These are phyloP conservation scores for Nothophaeocryptopus gaeumannii DNA, from an alignment of 2,329 filamentous ascomycete species.

Conservation along the genomic window DNA sequence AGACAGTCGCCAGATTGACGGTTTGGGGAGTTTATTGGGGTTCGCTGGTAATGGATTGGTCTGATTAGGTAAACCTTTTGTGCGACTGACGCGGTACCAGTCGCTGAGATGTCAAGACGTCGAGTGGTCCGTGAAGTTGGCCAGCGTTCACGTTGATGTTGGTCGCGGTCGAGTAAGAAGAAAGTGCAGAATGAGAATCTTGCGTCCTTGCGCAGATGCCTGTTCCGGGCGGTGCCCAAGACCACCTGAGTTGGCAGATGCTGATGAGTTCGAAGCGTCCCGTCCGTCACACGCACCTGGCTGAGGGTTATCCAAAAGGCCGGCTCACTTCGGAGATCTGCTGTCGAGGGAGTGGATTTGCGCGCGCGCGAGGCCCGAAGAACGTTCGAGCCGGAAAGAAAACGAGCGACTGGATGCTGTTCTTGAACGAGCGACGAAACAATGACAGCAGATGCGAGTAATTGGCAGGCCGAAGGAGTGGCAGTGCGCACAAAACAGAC, in stretches of 20 bases:
- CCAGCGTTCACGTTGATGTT: slow-evolving; percentile 12
- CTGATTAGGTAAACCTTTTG: not conserved
- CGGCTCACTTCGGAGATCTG: not conserved
- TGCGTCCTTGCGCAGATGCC: slow-evolving; percentile 21
- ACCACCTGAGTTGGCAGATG: slow-evolving; percentile 17
- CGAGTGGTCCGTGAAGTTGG: slow-evolving; percentile 6
- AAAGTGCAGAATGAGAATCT: slow-evolving; percentile 13
- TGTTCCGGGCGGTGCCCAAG: slow-evolving; percentile 26
- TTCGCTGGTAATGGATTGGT: not conserved
- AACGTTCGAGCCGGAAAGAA: not conserved
- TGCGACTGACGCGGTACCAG: not conserved
- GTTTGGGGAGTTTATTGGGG: slow-evolving; percentile 11
- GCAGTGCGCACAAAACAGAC: slow-evolving; percentile 23
- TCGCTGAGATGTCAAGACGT: slow-evolving; percentile 7
- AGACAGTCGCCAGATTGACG: slow-evolving; percentile 31
- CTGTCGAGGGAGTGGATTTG: not conserved
- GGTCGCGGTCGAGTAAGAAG: slow-evolving; percentile 13
- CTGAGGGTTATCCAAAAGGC: too few species aligned
- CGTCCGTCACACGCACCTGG: slow-evolving; percentile 3
- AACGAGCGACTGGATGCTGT: slow-evolving; percentile 21
- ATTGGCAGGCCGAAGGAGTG: slow-evolving; percentile 20
- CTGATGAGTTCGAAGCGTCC: slow-evolving; percentile 2
- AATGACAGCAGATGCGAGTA: slow-evolving; percentile 13
- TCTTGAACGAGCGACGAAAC: slow-evolving; percentile 27
- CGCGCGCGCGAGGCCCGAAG: not conserved